phyloP scores from a whole-genome alignment of 805 yeast species.

The Yamadazyma scolyti region DNA sequence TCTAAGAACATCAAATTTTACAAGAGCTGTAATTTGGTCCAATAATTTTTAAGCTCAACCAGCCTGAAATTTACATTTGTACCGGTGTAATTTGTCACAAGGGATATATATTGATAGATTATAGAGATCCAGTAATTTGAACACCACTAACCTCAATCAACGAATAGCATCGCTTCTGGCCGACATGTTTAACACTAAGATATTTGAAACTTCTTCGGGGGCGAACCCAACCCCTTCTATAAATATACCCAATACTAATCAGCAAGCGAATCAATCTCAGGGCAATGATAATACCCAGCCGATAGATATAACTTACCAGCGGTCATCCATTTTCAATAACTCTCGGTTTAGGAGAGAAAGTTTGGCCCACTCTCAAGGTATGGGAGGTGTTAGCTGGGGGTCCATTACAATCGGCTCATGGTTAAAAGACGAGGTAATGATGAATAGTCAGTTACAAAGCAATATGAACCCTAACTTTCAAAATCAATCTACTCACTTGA shows the following conservation, averaged over 20 bases:
- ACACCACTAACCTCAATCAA: no score
- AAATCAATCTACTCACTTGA: conserved; percentile 5
- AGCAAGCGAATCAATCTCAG: conserved; percentile 4
- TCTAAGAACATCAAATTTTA: no score
- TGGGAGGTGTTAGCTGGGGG: conserved; percentile 98
- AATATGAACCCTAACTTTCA: conserved; percentile 6
- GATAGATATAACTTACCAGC: conserved; percentile 41
- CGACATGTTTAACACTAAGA: conserved; percentile 44
- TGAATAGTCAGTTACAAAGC: no score
- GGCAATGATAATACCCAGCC: conserved; percentile 31
- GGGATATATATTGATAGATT: no score
- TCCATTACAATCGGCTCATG: conserved; percentile 92
- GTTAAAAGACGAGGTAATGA: conserved; percentile 89
- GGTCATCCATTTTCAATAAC: conserved; percentile 38
- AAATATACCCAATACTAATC: conserved; percentile 18
- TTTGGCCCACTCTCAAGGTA: conserved; percentile 93
- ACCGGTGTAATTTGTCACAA: no score
- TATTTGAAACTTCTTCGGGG: conserved; percentile 26
- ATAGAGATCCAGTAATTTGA: no score
- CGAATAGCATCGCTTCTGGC: no score
- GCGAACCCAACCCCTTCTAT: conserved; percentile 18
- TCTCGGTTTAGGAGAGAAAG: conserved; percentile 73
- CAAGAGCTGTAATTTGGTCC: no score
- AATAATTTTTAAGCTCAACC: no score
- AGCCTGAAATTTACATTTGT: no score